Percentiles rank a stretch among this genome's conserved stretches.
These are phyloP conservation scores for Chalciporus piperatus DNA, from an alignment of 768 basidiomycete species.

Conservation along the genomic window DNA sequence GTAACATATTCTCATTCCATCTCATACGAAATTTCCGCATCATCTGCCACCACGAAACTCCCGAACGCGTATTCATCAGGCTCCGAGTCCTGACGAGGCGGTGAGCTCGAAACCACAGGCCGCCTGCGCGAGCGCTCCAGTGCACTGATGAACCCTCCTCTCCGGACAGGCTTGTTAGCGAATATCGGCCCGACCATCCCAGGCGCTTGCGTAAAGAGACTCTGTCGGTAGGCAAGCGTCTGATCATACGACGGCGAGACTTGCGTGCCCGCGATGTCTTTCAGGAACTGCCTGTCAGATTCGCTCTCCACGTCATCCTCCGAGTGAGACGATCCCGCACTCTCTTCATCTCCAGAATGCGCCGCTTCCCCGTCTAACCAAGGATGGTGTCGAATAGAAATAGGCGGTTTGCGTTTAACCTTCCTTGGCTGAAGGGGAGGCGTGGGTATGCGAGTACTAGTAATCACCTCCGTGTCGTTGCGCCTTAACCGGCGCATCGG, in stretches of 20 bases:
- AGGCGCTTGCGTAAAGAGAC: slow-evolving; percentile 70
- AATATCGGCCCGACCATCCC: slow-evolving; percentile 48
- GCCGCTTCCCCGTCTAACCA: slow-evolving; percentile 68
- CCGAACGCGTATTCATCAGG: slow-evolving; percentile 68
- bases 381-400: slow-evolving; percentile 38
- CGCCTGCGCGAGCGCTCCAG: slow-evolving; percentile 35
- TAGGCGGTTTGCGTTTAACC: slow-evolving; percentile 19
- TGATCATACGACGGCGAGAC: slow-evolving; percentile 73
- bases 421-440: slow-evolving; percentile 24
- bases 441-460: slow-evolving; percentile 15
- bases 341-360: slow-evolving; percentile 80
- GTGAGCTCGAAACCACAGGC: slow-evolving; percentile 56
- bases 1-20: slow-evolving; percentile 5
- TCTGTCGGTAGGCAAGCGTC: slow-evolving; percentile 61
- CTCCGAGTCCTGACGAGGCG: slow-evolving; percentile 47
- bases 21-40: slow-evolving; percentile 59
- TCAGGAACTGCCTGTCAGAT: slow-evolving; percentile 65
- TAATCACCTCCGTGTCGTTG: slow-evolving; percentile 25
- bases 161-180: slow-evolving; percentile 45
- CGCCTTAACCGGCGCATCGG: slow-evolving; percentile 33
- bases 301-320: slow-evolving; percentile 55
- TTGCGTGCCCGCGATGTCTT: slow-evolving; percentile 65
- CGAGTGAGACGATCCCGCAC: slow-evolving; percentile 58
- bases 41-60: slow-evolving; percentile 81
- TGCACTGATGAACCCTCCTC: slow-evolving; percentile 35